Conservation (phyloP, 768 basidiomycete genomes). For the Podaxis mareebaensis region DNA sequence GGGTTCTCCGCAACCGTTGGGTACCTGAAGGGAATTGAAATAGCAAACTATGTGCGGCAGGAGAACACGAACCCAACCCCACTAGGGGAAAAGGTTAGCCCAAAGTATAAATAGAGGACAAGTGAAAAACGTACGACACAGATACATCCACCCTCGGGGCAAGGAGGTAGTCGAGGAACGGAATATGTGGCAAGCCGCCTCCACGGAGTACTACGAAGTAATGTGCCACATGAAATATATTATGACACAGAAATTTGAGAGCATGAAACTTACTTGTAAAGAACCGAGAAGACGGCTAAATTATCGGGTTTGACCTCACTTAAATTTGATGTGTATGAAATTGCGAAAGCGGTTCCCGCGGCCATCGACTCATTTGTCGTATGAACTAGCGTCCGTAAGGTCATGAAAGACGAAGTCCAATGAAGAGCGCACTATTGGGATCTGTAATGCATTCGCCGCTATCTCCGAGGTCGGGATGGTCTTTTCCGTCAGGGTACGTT, state of each 20-base stretch:
- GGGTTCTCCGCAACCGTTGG: slow-evolving; percentile 36
- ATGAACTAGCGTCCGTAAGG: slow-evolving; percentile 34
- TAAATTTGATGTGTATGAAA: slow-evolving; percentile 43
- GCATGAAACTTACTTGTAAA: slow-evolving; percentile 34
- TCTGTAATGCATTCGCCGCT: slow-evolving; percentile 35
- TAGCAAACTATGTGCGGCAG: background rate
- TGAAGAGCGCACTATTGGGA: slow-evolving; percentile 34
- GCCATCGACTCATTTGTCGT: slow-evolving; percentile 47
- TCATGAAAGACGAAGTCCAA: background rate
- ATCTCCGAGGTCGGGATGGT: slow-evolving; percentile 32
- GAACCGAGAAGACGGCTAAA: slow-evolving; percentile 43
- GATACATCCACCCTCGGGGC: slow-evolving; percentile 42
- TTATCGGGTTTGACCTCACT: slow-evolving; percentile 41
- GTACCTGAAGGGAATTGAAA: slow-evolving; percentile 14
- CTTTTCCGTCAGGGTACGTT: slow-evolving; percentile 34
- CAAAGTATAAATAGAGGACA: background rate
- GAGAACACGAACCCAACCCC: background rate
- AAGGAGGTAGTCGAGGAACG: slow-evolving; percentile 44
- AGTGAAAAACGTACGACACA: slow-evolving; percentile 33
- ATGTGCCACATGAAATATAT: background rate
- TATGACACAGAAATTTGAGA: background rate
- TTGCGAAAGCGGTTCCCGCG: slow-evolving; percentile 47
- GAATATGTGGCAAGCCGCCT: slow-evolving; percentile 39
- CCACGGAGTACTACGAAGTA: slow-evolving; percentile 41
- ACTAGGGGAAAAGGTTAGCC: background rate